Base-by-base conservation (phyloP, 805 yeast genomes). In the Yamadazyma nakazawae region DNA sequence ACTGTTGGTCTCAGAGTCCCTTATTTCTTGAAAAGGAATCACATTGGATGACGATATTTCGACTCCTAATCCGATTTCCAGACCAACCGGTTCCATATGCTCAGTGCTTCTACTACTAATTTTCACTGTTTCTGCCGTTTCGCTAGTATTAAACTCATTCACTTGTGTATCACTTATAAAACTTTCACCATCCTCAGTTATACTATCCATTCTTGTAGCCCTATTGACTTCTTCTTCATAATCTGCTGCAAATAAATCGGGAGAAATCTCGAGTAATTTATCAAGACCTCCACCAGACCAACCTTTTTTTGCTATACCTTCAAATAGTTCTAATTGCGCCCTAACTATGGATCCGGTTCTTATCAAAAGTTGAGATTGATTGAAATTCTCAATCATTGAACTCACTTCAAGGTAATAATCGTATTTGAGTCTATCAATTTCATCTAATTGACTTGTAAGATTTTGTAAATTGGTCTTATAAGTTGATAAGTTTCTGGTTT, bases 241-340 rank as follows among this genome's bases (percentile, higher is more conserved):
- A 26, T 43, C 44, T 2, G 45, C 41, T n/a, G 60, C 65, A 47
- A 66, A 64, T 19, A 65, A 46, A 60, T 85, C 94, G 1, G 85
- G 84, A 34, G 87, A 81, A 30, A 76, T 70, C 1, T 80, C 70
- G 19, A 86, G 67, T 44, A 86, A 66, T 21, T 78, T 82, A 58
- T 88, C 96, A 30, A 89, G 66, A 0, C 96, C 96, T 24, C 92
- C 94, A 12, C 95, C 96, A 3, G 85, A 76, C 88, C 90, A 84
- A 4, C 95, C 94, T 59, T 89, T 89, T 47, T 81, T 74, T 0
- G 96, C 95, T 18, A 89, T 80, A 24, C 85, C 84, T 57, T 87
- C 96, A 55, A 80, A 81, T 16, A 88, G 80, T 56, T 88, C 94
- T 14, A 89, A 80, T 60, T 89, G 92, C 2, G 94, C 91, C 42